Base-by-base conservation (phyloP, 1,284 basidiomycete genomes). In the Pisolithus thermaeus region DNA sequence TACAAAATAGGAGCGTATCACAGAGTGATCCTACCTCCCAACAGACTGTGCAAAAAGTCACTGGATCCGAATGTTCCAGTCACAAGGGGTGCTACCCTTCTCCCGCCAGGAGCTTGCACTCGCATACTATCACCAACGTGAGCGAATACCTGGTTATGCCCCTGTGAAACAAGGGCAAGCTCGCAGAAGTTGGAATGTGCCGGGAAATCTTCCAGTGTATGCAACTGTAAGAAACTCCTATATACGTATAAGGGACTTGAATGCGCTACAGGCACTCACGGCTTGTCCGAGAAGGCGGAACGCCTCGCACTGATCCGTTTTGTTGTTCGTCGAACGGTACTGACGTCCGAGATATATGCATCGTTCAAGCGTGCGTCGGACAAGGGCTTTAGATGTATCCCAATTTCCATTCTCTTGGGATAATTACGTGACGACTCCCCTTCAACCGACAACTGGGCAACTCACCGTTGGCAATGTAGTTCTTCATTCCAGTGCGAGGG, bases 171-270 rank as follows among this genome's bases (percentile, higher is more conserved):
- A 12, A 96, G 79, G 1, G 84, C 77, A 16, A 92, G 75, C 67
- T 93, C 90, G 69, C 88, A 92, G 64, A 88, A 92, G 70, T 92
- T 92, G 42, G 88, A 92, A 67, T 97, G 94, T 0, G 94, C 92
- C 3, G 91, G 75, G 64, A 92, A 92, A 65, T 93, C 90, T 66
- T 92, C 90, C 2, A 92, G 76, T 0, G 89, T 92, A 59, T 92
- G 90, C 9, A 93, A 73, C 83, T 87, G 53, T 27, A 46, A 32
- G 22, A n/a, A 16, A 11, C 16, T 42, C 49, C 16, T 25, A 38
- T 51, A 11, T 25, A 23, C 7, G 22, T 30, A 36, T 39, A n/a
- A n/a, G 9, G 43, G 20, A 12, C 44, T 28, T 49, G 18, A 28
- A 28, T n/a, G 25, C 27, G 37, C 39, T 36, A 16, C 27, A 23